A percentile compares a stretch with the other conserved stretches of the same genome.
Conservation (phyloP, 2,329 filamentous ascomycete genomes). For the Cyphellophora attinorum region DNA sequence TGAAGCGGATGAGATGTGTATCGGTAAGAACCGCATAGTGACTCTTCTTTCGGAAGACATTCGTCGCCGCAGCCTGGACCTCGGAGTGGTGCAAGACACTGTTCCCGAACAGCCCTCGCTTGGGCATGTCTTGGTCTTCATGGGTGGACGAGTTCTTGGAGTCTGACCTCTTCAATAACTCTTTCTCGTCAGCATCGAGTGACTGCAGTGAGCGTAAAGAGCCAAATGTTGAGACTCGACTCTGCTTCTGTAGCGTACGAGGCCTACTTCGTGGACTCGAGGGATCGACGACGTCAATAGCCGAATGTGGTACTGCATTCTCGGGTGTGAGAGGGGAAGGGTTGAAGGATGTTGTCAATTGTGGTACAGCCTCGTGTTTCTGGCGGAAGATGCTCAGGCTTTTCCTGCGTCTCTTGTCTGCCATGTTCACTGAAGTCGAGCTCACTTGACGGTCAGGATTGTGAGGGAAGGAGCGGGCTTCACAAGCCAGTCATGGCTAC, state of each 20-base stretch:
- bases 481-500: too few species aligned
- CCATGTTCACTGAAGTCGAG: conserved; percentile 13
- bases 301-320: conserved; percentile 16
- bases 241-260: conserved; percentile 33
- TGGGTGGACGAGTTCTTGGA: conserved; percentile 41
- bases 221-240: conserved; percentile 48
- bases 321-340: conserved; percentile 21
- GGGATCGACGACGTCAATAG: conserved; percentile 19
- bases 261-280: conserved; percentile 26
- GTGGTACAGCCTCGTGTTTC: conserved; percentile 6
- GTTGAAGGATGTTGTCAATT: conserved; percentile 18
- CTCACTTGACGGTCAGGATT: background rate
- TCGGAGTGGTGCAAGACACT: conserved; percentile 58
- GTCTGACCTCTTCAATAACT: conserved; percentile 34
- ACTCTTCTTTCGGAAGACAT: conserved; percentile 61
- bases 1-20: conserved; percentile 58
- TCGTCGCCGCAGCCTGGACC: conserved; percentile 56
- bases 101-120: conserved; percentile 29
- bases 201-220: conserved; percentile 46
- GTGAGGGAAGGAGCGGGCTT: too few species aligned
- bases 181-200: conserved; percentile 42
- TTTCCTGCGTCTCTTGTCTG: conserved; percentile 23
- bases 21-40: conserved; percentile 65
- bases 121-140: conserved; percentile 31
- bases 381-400: conserved; percentile 24